These are phyloP conservation scores for Penicillium hesseltinei DNA, from an alignment of 2,329 filamentous ascomycete species.

Conservation along the genomic window DNA sequence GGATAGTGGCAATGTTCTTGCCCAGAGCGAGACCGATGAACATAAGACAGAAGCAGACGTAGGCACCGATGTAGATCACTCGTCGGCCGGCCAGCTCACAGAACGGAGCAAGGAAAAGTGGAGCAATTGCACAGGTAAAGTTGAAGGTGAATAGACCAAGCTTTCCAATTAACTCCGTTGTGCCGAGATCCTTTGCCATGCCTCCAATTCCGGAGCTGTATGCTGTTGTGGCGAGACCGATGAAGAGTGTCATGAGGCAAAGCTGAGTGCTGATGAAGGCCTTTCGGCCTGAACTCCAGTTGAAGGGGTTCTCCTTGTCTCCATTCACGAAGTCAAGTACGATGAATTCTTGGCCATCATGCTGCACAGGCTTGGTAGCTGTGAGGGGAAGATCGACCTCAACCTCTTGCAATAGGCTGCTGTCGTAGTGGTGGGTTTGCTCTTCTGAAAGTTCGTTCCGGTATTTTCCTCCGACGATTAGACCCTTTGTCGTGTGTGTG, in stretches of 20 bases:
- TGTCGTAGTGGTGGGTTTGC: slow-evolving; percentile 17
- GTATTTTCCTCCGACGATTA: slow-evolving; percentile 31
- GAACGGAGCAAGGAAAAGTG: slow-evolving; percentile 51
- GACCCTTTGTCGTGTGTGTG: slow-evolving; percentile 9
- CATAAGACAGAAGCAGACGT: slow-evolving; percentile 47
- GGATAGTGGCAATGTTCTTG: slow-evolving; percentile 50
- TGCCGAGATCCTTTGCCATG: slow-evolving; percentile 48
- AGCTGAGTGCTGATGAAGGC: slow-evolving; percentile 48
- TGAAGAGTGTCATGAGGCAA: slow-evolving; percentile 55
- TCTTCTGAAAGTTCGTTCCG: slow-evolving; percentile 24
- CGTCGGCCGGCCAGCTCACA: slow-evolving; percentile 51
- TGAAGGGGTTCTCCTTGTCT: slow-evolving; percentile 54
- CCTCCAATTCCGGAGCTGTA: slow-evolving; percentile 51
- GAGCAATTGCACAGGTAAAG: slow-evolving; percentile 49
- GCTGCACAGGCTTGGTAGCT: slow-evolving; percentile 41
- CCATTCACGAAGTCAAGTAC: slow-evolving; percentile 48
- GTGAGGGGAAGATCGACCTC: slow-evolving; percentile 53
- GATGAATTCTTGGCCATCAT: slow-evolving; percentile 48
- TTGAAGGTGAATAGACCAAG: slow-evolving; percentile 53
- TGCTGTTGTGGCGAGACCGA: slow-evolving; percentile 54
- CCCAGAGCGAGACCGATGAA: slow-evolving; percentile 51
- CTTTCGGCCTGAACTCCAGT: slow-evolving; percentile 49
- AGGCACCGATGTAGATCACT: slow-evolving; percentile 48
- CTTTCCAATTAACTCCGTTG: slow-evolving; percentile 46
- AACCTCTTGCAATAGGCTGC: slow-evolving; percentile 35